Evolutionary conservation across 305 asterid genomes (phyloP).

Genomic region (Euphrasia arctica): DNA sequence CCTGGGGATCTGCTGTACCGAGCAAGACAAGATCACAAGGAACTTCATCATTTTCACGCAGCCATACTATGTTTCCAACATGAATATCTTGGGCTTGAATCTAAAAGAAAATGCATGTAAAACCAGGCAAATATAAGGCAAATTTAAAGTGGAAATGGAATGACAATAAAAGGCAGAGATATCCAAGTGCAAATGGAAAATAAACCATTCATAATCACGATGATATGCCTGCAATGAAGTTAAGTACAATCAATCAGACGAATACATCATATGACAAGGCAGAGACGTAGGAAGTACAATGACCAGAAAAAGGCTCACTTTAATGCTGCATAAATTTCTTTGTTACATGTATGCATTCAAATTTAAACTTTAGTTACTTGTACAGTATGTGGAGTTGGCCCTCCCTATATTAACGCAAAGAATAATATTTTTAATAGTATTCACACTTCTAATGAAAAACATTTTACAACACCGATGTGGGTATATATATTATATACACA

Average conservation of each 20-base stretch:
- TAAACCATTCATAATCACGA: not conserved
- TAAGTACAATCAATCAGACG: not conserved
- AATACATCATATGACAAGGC: not conserved
- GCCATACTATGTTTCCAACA: slow-evolving; percentile 93
- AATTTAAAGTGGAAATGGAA: slow-evolving; percentile 7
- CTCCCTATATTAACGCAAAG: slow-evolving; percentile 3
- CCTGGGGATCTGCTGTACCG: slow-evolving; percentile 92
- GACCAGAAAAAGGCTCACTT: too few relatives aligned
- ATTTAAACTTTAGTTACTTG: not conserved
- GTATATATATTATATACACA: not conserved
- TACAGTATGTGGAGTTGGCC: not conserved
- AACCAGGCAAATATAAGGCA: too few relatives aligned
- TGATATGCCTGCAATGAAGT: not conserved
- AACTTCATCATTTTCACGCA: slow-evolving; percentile 98
- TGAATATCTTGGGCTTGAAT: slow-evolving; percentile 85
- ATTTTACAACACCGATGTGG: not conserved
- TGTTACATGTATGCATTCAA: not conserved
- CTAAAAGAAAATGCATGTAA: slow-evolving; percentile 35
- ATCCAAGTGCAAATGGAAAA: slow-evolving; percentile 10
- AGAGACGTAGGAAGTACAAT: too few relatives aligned
- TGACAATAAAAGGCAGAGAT: slow-evolving; percentile 10
- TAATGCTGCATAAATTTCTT: not conserved
- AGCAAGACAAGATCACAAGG: slow-evolving; percentile 96
- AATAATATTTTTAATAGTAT: not conserved
- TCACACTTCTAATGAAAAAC: slow-evolving; percentile 2